Evolutionary conservation across 495 filamentous ascomycete genomes (phyloP).

Genomic region (Durotheca rogersii): DNA sequence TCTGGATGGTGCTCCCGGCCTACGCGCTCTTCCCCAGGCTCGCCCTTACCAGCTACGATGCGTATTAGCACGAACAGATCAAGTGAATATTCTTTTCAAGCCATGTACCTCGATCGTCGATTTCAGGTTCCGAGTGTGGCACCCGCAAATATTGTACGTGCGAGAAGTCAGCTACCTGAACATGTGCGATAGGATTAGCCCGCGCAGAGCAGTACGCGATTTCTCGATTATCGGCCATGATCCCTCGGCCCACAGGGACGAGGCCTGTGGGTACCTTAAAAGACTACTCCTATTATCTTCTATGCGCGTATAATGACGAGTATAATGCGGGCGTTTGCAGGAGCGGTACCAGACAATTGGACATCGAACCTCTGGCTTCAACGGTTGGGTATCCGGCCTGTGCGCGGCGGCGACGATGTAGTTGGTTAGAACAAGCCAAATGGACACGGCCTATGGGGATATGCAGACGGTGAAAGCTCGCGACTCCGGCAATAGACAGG

Average conservation of each 20-base stretch:
- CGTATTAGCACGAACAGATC: slow-evolving; percentile 16
- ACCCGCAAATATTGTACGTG: slow-evolving; percentile 39
- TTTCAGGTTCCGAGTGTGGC: slow-evolving; percentile 38
- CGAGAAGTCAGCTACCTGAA: slow-evolving; percentile 45
- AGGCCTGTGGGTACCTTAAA: slow-evolving; percentile 16
- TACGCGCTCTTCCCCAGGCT: slow-evolving; percentile 17
- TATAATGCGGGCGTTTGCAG: slow-evolving; percentile 27
- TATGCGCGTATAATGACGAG: slow-evolving; percentile 26
- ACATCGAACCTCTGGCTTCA: slow-evolving; percentile 17
- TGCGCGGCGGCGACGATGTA: slow-evolving; percentile 25
- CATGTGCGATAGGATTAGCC: slow-evolving; percentile 36
- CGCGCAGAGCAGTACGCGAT: slow-evolving; percentile 44
- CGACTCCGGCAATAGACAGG: slow-evolving; percentile 22
- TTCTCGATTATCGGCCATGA: slow-evolving; percentile 32
- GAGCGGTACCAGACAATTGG: slow-evolving; percentile 22
- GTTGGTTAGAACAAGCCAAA: slow-evolving; percentile 20
- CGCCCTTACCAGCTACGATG: slow-evolving; percentile 15
- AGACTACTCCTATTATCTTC: slow-evolving; percentile 11
- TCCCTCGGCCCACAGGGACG: slow-evolving; percentile 14
- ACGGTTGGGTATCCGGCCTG: slow-evolving; percentile 26
- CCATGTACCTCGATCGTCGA: slow-evolving; percentile 34
- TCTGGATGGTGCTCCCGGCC: slow-evolving; percentile 17
- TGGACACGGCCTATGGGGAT: slow-evolving; percentile 25
- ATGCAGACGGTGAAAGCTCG: slow-evolving; percentile 9
- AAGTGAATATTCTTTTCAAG: neutral